These are phyloP conservation scores for Scorias spongiosa DNA, from an alignment of 2,329 filamentous ascomycete species.

Conservation along the genomic window DNA sequence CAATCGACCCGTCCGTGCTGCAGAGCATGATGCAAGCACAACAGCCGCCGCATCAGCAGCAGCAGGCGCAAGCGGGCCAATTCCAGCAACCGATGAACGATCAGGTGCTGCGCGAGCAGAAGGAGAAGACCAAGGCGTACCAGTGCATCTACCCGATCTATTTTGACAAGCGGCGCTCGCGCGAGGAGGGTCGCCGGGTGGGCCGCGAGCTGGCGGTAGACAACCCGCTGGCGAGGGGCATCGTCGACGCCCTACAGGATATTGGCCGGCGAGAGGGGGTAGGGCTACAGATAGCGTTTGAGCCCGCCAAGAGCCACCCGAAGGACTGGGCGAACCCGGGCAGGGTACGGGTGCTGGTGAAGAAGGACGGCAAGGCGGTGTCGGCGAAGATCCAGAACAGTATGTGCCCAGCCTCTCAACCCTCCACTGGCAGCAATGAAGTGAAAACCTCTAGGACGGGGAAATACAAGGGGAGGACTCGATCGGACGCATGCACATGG, in stretches of 20 bases:
- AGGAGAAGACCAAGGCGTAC: constrained; percentile 53
- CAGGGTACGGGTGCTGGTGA: constrained; percentile 64
- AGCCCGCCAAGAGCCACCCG: constrained; percentile 83
- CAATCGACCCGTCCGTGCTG: constrained; percentile 10
- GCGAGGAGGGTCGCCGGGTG: constrained; percentile 71
- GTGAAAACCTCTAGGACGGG: too few relatives aligned
- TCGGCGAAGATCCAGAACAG: constrained; percentile 47
- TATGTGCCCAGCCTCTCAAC: constrained; percentile 23
- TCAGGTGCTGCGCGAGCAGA: constrained; percentile 25
- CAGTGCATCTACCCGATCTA: constrained; percentile 92
- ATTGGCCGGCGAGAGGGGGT: constrained; percentile 27
- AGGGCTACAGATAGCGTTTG: constrained; percentile 56
- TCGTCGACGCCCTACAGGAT: constrained; percentile 67
- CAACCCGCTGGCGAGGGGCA: constrained; percentile 78
- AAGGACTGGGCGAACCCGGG: constrained; percentile 98
- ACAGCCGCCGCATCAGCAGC: not conserved
- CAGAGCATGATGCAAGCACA: constrained; percentile 11
- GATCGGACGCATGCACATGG: too few relatives aligned
- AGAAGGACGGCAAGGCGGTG: constrained; percentile 39
- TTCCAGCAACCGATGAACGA: constrained; percentile 14
- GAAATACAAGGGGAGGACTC: too few relatives aligned
- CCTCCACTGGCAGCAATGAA: too few relatives aligned
- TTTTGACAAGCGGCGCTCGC: constrained; percentile 64
- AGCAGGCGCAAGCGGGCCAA: constrained; percentile 3
- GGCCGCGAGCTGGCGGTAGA: constrained; percentile 53